phyloP scores from a whole-genome alignment of 2,329 filamentous ascomycete genomes.

The Lachnellula suecica region DNA sequence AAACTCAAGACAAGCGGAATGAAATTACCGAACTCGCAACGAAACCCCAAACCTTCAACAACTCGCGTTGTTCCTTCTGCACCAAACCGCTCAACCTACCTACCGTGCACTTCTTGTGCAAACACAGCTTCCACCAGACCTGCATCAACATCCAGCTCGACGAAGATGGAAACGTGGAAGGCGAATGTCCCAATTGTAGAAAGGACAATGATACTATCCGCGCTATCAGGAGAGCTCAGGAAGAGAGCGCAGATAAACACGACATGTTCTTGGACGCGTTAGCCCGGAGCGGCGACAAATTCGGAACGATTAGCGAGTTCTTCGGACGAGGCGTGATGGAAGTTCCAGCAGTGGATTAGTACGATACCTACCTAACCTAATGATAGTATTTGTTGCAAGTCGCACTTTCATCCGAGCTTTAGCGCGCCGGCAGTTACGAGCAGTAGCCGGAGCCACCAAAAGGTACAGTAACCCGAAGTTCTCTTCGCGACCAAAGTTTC shows the following conservation, averaged over 20 bases:
- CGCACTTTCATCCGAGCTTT: not conserved
- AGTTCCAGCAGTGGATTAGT: slow-evolving; percentile 27
- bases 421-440: not conserved
- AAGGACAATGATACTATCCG: slow-evolving; percentile 83
- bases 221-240: slow-evolving; percentile 81
- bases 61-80: slow-evolving; percentile 84
- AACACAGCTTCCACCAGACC: slow-evolving; percentile 92
- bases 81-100: slow-evolving; percentile 74
- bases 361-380: not conserved
- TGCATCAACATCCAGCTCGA: slow-evolving; percentile 64
- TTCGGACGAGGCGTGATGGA: slow-evolving; percentile 93
- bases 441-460: too few relatives aligned
- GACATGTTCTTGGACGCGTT: slow-evolving; percentile 85
- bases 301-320: slow-evolving; percentile 91
- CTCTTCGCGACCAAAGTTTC: not conserved
- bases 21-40: slow-evolving; percentile 76
- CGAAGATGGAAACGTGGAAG: slow-evolving; percentile 54
- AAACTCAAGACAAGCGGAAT: slow-evolving; percentile 75
- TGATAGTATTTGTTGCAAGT: not conserved
- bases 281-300: slow-evolving; percentile 74
- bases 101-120: slow-evolving; percentile 93
- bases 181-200: slow-evolving; percentile 85
- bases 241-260: slow-evolving; percentile 82
- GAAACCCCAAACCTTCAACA: slow-evolving; percentile 87
- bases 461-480: not conserved